phyloP scores from a whole-genome alignment of 306 rosid species.

The Pachyrhizus erosus region DNA sequence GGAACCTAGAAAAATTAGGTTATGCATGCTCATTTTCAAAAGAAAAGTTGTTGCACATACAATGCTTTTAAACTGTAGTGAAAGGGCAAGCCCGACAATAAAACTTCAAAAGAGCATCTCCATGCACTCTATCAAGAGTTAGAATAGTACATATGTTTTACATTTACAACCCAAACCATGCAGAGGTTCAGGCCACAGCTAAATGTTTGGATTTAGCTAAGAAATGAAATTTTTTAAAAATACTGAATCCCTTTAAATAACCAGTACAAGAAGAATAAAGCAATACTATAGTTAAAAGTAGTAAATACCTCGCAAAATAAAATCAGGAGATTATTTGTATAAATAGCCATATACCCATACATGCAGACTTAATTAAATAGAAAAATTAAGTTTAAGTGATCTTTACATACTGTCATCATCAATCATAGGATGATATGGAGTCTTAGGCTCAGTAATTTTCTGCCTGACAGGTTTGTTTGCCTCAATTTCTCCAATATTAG shows the following conservation, averaged over 20 bases:
- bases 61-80: conserved; percentile 7
- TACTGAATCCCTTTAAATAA: not conserved
- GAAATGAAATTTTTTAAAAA: conserved; percentile 1
- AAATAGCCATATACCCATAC: conserved; percentile 1
- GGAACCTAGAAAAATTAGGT: conserved; percentile 62
- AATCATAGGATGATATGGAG: conserved; percentile 95
- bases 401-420: conserved; percentile 78
- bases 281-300: not conserved
- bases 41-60: conserved; percentile 13
- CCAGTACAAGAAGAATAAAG: not conserved
- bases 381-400: conserved; percentile 36
- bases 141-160: not conserved
- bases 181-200: not conserved
- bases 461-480: conserved; percentile 98
- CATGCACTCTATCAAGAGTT: conserved; percentile 22
- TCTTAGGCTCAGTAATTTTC: conserved; percentile 98
- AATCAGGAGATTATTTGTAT: conserved; percentile 8
- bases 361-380: conserved; percentile 7
- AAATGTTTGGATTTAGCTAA: not conserved
- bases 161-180: conserved; percentile 32
- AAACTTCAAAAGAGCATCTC: conserved; percentile 9
- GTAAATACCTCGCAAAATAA: conserved; percentile 11
- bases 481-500: conserved; percentile 86
- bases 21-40: not conserved
- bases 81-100: not conserved